Conservation (phyloP, 164 flowering plant genomes). For the Cinnamomum chago region DNA sequence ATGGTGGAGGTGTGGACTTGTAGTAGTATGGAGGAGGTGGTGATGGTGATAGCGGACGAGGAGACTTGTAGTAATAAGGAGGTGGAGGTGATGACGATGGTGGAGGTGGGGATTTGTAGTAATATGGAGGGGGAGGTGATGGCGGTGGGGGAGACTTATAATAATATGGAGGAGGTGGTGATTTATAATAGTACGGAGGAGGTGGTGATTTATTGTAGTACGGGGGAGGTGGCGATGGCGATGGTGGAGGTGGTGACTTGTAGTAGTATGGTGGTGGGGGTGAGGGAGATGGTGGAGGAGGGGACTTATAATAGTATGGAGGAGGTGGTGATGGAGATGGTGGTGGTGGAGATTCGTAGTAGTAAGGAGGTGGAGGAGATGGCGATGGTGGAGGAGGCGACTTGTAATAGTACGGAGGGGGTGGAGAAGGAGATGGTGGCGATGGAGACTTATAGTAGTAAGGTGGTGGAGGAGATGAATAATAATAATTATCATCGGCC, state of each 20-base stretch:
- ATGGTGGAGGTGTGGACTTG: not conserved
- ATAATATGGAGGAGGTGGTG: not conserved
- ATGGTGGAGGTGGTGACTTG: not conserved
- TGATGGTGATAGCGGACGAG: not conserved
- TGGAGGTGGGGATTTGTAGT: not conserved
- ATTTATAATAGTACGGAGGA: too few relatives aligned
- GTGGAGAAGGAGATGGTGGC: conserved; percentile 1
- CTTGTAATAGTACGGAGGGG: not conserved
- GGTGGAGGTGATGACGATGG: not conserved
- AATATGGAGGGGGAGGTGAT: not conserved
- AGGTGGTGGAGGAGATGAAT: too few relatives aligned
- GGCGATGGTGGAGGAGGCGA: not conserved
- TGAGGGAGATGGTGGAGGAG: not conserved
- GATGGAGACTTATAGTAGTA: conserved; percentile 1
- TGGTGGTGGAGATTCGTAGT: not conserved
- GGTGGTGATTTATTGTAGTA: not conserved
- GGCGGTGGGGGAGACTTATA: not conserved
- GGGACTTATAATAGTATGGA: not conserved
- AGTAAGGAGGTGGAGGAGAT: not conserved
- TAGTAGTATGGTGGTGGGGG: not conserved
- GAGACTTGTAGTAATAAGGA: not conserved
- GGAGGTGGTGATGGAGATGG: not conserved
- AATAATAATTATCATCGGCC: not conserved
- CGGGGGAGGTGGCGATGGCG: not conserved
- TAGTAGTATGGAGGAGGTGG: not conserved